Conservation (phyloP, 305 asterid genomes). For the Fraxinus greggii region DNA sequence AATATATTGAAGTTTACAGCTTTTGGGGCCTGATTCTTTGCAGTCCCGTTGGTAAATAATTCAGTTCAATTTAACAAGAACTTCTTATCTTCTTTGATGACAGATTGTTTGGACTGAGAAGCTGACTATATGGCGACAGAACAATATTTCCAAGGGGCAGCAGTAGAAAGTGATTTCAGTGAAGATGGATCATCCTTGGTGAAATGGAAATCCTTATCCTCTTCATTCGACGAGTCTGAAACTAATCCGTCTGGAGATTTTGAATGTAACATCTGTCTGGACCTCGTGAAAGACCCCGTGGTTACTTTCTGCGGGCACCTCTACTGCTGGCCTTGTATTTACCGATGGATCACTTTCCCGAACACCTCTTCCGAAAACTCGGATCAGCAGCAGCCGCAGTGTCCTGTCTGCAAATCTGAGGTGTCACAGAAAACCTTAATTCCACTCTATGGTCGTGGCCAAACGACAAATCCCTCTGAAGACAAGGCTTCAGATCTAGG, state of each 20-base stretch:
- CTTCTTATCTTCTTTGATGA: not conserved
- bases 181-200: conserved; percentile 24
- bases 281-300: conserved; percentile 69
- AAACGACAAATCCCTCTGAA: conserved; percentile 30
- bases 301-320: conserved; percentile 89
- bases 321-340: conserved; percentile 89
- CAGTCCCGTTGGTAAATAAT: not conserved
- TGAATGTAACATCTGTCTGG: conserved; percentile 84
- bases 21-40: not conserved
- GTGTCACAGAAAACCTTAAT: conserved; percentile 52
- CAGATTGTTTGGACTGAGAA: conserved; percentile 3
- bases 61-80: not conserved
- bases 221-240: conserved; percentile 31
- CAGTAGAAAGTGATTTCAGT: conserved; percentile 14
- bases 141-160: conserved; percentile 29
- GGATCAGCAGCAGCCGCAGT: conserved; percentile 38
- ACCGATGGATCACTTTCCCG: conserved; percentile 58
- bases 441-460: conserved; percentile 79
- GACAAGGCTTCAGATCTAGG: conserved; percentile 24
- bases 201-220: conserved; percentile 30
- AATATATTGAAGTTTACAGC: not conserved
- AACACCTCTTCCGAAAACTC: conserved; percentile 25
- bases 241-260: conserved; percentile 37
- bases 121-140: conserved; percentile 33
- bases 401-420: conserved; percentile 73